phyloP scores from a whole-genome alignment of 768 basidiomycete species.

The Mycena venus region DNA sequence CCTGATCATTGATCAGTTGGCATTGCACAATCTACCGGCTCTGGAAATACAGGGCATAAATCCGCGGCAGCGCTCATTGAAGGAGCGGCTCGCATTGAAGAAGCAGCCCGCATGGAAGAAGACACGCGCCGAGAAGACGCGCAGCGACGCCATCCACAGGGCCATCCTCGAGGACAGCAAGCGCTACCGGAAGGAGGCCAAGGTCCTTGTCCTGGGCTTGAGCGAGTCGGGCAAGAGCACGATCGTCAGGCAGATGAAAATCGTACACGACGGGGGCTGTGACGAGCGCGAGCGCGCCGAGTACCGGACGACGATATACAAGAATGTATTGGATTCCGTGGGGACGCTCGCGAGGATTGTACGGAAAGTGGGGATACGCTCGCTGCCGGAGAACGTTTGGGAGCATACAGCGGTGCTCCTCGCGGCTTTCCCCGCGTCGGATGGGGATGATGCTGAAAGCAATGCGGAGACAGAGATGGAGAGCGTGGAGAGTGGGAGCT shows the following conservation, averaged over 20 bases:
- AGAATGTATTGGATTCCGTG: constrained; percentile 78
- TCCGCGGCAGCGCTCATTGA: background rate
- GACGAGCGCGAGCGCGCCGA: constrained; percentile 70
- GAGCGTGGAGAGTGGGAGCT: constrained; percentile 1
- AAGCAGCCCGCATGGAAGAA: background rate
- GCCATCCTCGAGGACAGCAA: background rate
- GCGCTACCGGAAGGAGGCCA: background rate
- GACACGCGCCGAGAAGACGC: background rate
- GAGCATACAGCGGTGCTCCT: constrained; percentile 2
- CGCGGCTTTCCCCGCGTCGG: constrained; percentile 10
- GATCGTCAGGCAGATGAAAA: constrained; percentile 71
- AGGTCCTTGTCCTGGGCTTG: constrained; percentile 10
- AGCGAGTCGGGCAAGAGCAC: constrained; percentile 14
- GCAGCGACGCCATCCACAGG: background rate
- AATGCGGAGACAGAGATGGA: background rate
- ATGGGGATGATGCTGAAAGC: constrained; percentile 1
- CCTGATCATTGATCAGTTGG: background rate
- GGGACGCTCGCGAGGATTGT: constrained; percentile 78
- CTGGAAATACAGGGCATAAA: background rate
- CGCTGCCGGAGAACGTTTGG: constrained; percentile 48
- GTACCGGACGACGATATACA: no score
- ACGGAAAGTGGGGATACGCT: constrained; percentile 75
- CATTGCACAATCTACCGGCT: background rate
- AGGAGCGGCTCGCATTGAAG: no score
- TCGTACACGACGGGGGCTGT: constrained; percentile 83